These are phyloP conservation scores for Xerocomus brunneocitrinus DNA, from an alignment of 768 basidiomycete genomes.

Conservation along the genomic window DNA sequence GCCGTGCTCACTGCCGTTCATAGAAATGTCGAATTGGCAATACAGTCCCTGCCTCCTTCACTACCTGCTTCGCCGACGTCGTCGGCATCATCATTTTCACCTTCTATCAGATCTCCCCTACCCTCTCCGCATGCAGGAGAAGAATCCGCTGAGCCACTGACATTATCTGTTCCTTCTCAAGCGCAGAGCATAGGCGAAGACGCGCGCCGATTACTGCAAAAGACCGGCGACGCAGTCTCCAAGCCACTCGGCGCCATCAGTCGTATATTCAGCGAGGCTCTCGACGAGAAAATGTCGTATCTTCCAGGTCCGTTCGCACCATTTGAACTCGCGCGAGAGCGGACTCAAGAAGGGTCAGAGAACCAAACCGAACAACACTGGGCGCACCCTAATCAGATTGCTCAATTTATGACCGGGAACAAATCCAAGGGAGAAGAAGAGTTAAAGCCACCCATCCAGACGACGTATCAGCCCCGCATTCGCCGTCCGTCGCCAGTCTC, in stretches of 20 bases:
- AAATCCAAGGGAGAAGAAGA: conserved; percentile 36
- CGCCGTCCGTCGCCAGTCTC: conserved; percentile 47
- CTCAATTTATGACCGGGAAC: conserved; percentile 27
- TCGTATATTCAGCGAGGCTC: conserved; percentile 80
- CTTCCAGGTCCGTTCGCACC: conserved; percentile 69
- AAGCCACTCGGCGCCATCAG: conserved; percentile 89
- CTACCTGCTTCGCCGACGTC: conserved; percentile 30
- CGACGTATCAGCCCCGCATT: conserved; percentile 74
- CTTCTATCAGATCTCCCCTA: conserved; percentile 30
- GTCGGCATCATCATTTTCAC: conserved; percentile 36
- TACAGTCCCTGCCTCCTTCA: conserved; percentile 41
- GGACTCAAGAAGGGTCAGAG: conserved; percentile 36
- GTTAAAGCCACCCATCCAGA: conserved; percentile 38
- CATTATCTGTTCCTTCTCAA: conserved; percentile 48
- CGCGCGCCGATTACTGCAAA: conserved; percentile 78
- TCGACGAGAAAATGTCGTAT: conserved; percentile 65
- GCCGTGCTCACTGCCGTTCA: conserved; percentile 4
- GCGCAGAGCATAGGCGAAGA: conserved; percentile 48
- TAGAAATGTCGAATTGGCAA: conserved; percentile 59
- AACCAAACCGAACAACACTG: conserved; percentile 34
- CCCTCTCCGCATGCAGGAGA: conserved; percentile 67
- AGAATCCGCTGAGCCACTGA: conserved; percentile 80
- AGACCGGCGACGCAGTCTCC: conserved; percentile 86
- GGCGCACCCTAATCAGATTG: conserved; percentile 37
- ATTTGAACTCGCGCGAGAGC: conserved; percentile 57